Conservation (phyloP, 768 basidiomycete species). For the Naganishia antarctica region DNA sequence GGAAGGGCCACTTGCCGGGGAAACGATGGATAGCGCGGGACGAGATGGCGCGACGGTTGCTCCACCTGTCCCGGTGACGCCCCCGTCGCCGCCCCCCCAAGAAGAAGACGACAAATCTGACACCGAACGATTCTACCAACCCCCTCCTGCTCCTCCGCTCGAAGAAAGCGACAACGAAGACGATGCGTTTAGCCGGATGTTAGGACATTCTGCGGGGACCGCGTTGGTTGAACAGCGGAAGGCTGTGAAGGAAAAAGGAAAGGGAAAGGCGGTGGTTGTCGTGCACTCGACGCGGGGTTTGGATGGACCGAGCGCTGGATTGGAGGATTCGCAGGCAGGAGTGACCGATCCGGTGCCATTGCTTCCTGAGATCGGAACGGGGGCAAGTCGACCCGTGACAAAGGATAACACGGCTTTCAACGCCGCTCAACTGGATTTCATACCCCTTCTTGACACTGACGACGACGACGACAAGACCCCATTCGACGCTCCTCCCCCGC, state of each 20-base stretch:
- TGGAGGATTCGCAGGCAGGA: neutral
- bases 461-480: neutral
- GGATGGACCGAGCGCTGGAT: too few relatives aligned
- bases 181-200: neutral
- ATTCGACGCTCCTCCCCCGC: neutral
- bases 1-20: neutral
- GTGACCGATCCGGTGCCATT: neutral
- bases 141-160: neutral
- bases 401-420: constrained; percentile 15
- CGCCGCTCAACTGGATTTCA: neutral
- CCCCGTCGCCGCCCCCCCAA: neutral
- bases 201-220: neutral
- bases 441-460: neutral
- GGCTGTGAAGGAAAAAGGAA: neutral
- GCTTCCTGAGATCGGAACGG: constrained; percentile 12
- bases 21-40: neutral
- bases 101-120: neutral
- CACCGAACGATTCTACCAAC: neutral
- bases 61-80: neutral
- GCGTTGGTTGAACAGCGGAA: neutral
- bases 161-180: neutral
- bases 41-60: neutral
- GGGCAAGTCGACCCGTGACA: neutral
- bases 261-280: neutral
- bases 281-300: neutral